phyloP scores from a whole-genome alignment of 2,329 filamentous ascomycete genomes.

The Cladosporium halotolerans region DNA sequence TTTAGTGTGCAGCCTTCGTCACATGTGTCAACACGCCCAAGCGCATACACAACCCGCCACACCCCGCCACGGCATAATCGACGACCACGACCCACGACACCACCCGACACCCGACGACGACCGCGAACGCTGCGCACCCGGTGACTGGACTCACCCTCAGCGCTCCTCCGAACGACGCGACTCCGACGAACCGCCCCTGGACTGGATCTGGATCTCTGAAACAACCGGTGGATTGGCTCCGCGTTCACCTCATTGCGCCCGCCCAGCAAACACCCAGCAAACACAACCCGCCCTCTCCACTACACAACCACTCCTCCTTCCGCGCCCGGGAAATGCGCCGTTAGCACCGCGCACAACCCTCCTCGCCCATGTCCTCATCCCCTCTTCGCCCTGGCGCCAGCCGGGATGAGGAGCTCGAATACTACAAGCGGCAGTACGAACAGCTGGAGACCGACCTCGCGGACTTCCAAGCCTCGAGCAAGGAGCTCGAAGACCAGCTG shows the following conservation, averaged over 20 bases:
- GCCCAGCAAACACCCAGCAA: neutral
- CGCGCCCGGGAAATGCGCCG: conserved; percentile 22
- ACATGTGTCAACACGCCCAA: neutral
- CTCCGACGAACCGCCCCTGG: neutral
- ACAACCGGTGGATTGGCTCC: neutral
- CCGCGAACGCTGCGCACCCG: neutral
- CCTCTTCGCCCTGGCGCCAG: conserved; percentile 32
- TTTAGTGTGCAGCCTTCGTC: neutral
- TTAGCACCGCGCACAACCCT: conserved; percentile 24
- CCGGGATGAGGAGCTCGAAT: conserved; percentile 70
- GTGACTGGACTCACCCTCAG: neutral
- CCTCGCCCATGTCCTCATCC: conserved; percentile 29
- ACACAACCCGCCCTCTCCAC: neutral
- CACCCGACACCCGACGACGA: neutral
- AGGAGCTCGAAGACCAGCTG: conserved; percentile 86
- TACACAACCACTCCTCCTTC: neutral
- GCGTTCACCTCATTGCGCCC: neutral
- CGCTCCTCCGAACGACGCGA: neutral
- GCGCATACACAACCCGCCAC: neutral
- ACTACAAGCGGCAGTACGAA: conserved; percentile 96
- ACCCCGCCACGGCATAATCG: neutral
- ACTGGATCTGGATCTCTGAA: neutral
- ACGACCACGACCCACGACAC: neutral
- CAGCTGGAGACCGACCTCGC: conserved; percentile 83
- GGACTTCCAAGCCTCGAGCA: conserved; percentile 90